Evolutionary conservation across 108 stramenopile species (phyloP).

Genomic region (Cyclotella sp.): DNA sequence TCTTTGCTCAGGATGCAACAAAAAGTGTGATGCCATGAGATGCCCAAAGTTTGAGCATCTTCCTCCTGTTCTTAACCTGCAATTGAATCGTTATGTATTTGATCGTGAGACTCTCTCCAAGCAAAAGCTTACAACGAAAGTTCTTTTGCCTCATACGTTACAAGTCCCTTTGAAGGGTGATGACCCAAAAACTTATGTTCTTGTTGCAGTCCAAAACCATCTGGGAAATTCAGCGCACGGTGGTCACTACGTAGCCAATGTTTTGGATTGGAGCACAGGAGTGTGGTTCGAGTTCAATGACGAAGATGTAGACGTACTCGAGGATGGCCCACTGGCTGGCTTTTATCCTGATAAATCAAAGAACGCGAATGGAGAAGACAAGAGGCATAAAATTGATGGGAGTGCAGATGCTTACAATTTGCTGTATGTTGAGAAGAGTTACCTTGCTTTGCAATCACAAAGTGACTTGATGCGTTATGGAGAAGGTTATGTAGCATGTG

Average conservation of each 20-base stretch:
- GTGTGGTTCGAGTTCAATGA: constrained; percentile 90
- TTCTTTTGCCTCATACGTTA: constrained; percentile 63
- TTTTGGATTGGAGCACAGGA: constrained; percentile 86
- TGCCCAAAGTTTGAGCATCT: constrained; percentile 49
- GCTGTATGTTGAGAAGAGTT: constrained; percentile 80
- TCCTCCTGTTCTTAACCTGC: constrained; percentile 86
- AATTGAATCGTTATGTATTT: constrained; percentile 85
- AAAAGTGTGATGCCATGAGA: constrained; percentile 75
- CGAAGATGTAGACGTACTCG: constrained; percentile 67
- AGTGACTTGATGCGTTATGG: constrained; percentile 20
- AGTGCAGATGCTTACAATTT: constrained; percentile 89
- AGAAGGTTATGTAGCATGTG: constrained; percentile 8
- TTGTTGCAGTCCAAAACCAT: constrained; percentile 86
- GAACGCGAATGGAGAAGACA: neutral
- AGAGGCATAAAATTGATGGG: constrained; percentile 28
- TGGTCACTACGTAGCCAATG: constrained; percentile 88
- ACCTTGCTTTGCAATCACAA: constrained; percentile 49
- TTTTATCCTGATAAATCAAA: constrained; percentile 51
- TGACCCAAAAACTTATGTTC: constrained; percentile 41
- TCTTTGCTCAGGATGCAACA: constrained; percentile 65
- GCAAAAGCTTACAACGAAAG: constrained; percentile 76
- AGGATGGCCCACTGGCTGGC: constrained; percentile 63
- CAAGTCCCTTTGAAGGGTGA: constrained; percentile 38
- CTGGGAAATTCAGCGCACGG: constrained; percentile 81
- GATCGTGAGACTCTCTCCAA: constrained; percentile 65